Base-by-base conservation (phyloP, 306 rosid genomes). In the Pyrus pyrifolia region DNA sequence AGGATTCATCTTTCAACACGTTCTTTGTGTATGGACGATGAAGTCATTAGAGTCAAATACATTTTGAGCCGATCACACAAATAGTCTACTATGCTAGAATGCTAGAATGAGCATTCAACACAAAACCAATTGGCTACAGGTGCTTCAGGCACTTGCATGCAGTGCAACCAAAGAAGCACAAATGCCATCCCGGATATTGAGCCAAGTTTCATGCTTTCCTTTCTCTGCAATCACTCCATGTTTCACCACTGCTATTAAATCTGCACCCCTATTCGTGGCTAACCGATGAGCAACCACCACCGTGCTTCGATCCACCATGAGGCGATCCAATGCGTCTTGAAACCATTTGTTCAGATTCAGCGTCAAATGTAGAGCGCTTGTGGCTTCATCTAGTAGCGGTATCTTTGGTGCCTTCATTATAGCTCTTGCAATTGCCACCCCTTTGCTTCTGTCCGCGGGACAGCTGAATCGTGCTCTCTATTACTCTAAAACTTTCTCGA, bases 291-390 rank as follows among this genome's bases (percentile, higher is more conserved):
- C 96, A 67, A 90, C 90, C 22, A 90, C 73, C 46, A 90, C 67
- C n/a, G 93, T 88, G 57, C 93, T 90, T 61, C 96, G 65, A 14
- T 86, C 72, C 76, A 88, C 84, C 86, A 88, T 87, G 23, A 88
- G 84, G 53, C 65, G 78, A 68, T 90, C 92, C 45, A 90, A 70
- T 61, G 92, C 96, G 68, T 90, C 96, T 61, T 88, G 93, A 31
- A 90, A 90, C 93, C 13, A 90, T 83, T 76, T 84, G 79, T 59
- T 90, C 96, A 19, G 96, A 90, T 78, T 90, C 93, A 0, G 93
- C 90, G 82, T 90, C 96, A 53, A 90, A 31, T 1, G 6, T 31
- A 31, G 86, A 61, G 96, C 92, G 80, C 96, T 90, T 4, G 96
- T 90, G 31, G 95, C 95, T 79, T 88, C 95, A 78, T 90, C 92